Evolutionary conservation across 176 grass and related monocot genomes (phyloP).

Genomic region (Oropetium thomaeum): DNA sequence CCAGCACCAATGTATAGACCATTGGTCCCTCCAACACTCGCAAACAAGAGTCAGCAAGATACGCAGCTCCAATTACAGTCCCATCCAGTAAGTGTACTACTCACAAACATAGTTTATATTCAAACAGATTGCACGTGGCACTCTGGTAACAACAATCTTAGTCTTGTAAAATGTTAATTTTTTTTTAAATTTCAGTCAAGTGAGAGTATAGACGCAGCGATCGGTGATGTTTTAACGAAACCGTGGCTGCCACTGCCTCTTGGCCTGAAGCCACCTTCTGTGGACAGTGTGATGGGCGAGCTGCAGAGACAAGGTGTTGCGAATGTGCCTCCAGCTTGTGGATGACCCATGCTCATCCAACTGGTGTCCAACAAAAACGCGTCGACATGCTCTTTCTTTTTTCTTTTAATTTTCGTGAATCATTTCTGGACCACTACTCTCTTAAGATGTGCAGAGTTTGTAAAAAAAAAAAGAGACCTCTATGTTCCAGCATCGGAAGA

Average conservation of each 20-base stretch:
- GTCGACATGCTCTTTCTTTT: constrained; percentile 26
- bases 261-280: constrained; percentile 73
- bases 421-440: not conserved
- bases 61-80: constrained; percentile 39
- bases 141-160: not conserved
- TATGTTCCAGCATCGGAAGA: not conserved
- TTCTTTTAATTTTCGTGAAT: not conserved
- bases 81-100: constrained; percentile 54
- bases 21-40: constrained; percentile 3
- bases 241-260: constrained; percentile 88
- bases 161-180: not conserved
- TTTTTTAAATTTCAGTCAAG: constrained; percentile 34
- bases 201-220: constrained; percentile 76
- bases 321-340: constrained; percentile 51
- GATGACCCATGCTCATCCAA: not conserved
- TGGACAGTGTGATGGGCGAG: constrained; percentile 72
- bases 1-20: constrained; percentile 38
- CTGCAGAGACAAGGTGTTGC: constrained; percentile 67
- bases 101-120: not conserved
- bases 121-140: not conserved
- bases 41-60: constrained; percentile 32
- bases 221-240: constrained; percentile 75
- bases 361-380: not conserved
- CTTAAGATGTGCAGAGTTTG: constrained; percentile 8
- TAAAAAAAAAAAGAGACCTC: not conserved